phyloP scores from a whole-genome alignment of 345 rosid species.

The Populus pruinosa region DNA sequence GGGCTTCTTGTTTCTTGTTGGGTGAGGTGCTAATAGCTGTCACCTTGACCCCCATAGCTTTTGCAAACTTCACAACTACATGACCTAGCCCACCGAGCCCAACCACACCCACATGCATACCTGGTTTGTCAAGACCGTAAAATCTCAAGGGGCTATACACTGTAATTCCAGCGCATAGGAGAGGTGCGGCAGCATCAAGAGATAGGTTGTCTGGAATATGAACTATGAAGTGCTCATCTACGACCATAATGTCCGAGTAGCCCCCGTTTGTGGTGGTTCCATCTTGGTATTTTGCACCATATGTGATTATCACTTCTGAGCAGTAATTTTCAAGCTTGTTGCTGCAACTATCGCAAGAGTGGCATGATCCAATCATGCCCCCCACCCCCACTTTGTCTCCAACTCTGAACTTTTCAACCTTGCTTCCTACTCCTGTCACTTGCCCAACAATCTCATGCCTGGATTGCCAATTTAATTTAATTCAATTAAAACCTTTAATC shows the following conservation, averaged over 20 bases:
- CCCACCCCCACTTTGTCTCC: background rate
- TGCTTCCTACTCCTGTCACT: background rate
- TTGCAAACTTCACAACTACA: background rate
- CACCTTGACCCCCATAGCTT: background rate
- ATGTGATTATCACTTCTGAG: background rate
- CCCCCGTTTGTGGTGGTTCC: background rate
- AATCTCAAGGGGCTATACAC: background rate
- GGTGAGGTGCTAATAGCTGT: background rate
- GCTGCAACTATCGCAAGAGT: background rate
- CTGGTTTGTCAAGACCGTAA: background rate
- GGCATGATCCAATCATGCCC: background rate
- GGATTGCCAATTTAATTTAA: background rate
- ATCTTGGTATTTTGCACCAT: background rate
- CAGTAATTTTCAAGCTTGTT: background rate
- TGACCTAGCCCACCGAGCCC: background rate
- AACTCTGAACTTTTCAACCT: background rate
- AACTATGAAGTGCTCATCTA: background rate
- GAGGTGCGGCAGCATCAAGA: background rate
- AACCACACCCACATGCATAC: background rate
- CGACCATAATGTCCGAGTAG: background rate
- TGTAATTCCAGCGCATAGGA: background rate
- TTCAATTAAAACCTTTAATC: no score
- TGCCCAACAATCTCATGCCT: background rate
- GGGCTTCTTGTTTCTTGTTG: background rate
- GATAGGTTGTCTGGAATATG: background rate